Percentiles rank a stretch among this genome's conserved stretches.
Conservation (phyloP, 495 filamentous ascomycete genomes). For the Aspergillus panamensis region DNA sequence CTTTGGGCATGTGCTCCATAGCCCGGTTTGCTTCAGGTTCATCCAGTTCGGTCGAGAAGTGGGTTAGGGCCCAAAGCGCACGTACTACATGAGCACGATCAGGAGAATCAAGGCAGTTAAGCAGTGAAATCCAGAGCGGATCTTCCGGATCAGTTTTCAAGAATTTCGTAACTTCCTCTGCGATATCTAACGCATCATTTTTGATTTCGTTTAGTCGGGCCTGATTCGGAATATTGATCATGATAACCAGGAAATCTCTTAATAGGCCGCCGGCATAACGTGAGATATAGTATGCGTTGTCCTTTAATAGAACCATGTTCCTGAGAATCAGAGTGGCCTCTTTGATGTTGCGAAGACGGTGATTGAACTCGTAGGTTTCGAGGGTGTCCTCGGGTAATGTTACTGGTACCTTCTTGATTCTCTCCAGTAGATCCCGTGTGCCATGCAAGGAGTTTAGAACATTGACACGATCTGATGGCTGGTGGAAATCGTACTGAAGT, state of each 20-base stretch:
- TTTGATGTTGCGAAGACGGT: constrained; percentile 69
- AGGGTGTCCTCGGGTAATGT: constrained; percentile 64
- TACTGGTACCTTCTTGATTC: constrained; percentile 55
- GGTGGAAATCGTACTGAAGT: constrained; percentile 60
- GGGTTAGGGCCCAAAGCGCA: constrained; percentile 76
- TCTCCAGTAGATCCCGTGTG: constrained; percentile 68
- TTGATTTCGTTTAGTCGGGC: constrained; percentile 79
- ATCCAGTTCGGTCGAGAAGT: constrained; percentile 80
- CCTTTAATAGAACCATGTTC: constrained; percentile 86
- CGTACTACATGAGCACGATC: constrained; percentile 87
- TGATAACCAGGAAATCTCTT: constrained; percentile 76
- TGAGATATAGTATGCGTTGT: constrained; percentile 82
- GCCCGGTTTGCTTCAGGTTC: constrained; percentile 62
- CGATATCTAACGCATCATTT: constrained; percentile 88
- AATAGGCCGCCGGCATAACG: constrained; percentile 61
- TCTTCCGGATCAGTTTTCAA: constrained; percentile 66
- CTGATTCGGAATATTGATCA: constrained; percentile 71
- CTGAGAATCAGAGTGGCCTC: constrained; percentile 85
- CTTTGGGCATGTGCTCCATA: constrained; percentile 64
- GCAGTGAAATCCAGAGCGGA: constrained; percentile 72
- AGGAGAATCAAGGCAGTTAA: constrained; percentile 62
- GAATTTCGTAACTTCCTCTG: constrained; percentile 83
- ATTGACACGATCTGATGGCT: constrained; percentile 58
- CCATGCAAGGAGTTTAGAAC: constrained; percentile 63
- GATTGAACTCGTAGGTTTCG: constrained; percentile 66